Conservation (phyloP, 176 grass and related monocot genomes). For the Oryza glumipatula region DNA sequence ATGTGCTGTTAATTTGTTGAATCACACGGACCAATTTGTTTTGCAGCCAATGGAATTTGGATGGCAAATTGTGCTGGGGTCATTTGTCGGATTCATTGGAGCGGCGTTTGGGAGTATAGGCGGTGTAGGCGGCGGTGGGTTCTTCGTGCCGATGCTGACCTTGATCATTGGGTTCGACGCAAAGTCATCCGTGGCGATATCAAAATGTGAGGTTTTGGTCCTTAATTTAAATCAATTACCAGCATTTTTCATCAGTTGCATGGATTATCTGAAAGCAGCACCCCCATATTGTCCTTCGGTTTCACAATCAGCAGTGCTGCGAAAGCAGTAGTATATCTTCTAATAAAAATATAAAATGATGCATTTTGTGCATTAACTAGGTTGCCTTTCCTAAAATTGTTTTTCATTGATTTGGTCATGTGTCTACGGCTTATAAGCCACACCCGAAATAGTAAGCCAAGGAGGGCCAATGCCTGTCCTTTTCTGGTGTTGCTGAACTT, state of each 20-base stretch:
- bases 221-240: background rate
- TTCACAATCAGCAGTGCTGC: background rate
- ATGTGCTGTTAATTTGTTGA: slow-evolving; percentile 3
- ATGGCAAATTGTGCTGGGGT: slow-evolving; percentile 51
- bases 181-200: slow-evolving; percentile 60
- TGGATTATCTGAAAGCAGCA: background rate
- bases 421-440: background rate
- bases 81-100: slow-evolving; percentile 50
- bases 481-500: background rate
- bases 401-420: no score
- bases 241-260: background rate
- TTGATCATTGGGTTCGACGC: slow-evolving; percentile 65
- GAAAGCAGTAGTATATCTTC: background rate
- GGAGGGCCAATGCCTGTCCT: background rate
- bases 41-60: slow-evolving; percentile 48
- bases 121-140: slow-evolving; percentile 58
- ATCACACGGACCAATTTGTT: background rate
- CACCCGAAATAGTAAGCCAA: background rate
- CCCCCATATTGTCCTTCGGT: background rate
- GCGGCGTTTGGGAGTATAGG: slow-evolving; percentile 63
- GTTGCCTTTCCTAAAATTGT: background rate
- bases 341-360: background rate
- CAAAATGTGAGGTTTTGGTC: slow-evolving; percentile 53
- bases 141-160: slow-evolving; percentile 65
- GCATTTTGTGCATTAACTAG: background rate